Base-by-base conservation (phyloP, 2,329 filamentous ascomycete genomes). In the Rosellinia necatrix region DNA sequence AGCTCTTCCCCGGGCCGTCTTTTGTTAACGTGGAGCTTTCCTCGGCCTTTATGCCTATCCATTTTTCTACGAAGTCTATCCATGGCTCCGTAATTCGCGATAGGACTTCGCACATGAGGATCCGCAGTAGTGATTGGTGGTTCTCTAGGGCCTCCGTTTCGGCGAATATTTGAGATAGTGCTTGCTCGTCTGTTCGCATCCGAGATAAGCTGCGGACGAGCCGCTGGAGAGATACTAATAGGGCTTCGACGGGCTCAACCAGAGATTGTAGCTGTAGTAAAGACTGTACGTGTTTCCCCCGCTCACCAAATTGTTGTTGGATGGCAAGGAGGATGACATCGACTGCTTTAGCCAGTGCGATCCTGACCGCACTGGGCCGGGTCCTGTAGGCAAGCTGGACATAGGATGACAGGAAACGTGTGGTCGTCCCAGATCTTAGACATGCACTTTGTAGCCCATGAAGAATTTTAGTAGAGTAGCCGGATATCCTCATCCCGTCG, bases 41-140 rank as follows among this genome's bases (percentile, higher is more conserved):
- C 62, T 89, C 85, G 2, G 77, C 74, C 57, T 77, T 80, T 9
- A 90, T 80, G 0, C 91, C 91, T 57, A 92, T 84, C 90, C 90
- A 94, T 66, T 87, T 84, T 62, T 88, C 82, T 6, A 89, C 76
- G 48, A 87, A 81, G 49, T 85, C 80, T 7, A 89, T 74, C 83
- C 87, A 92, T 0, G 88, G 88, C 24, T 74, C 73, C 1, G 84
- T 84, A 1, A 88, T 84, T 34, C 81, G 77, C 40, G 78, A 76
- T 13, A 94, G 71, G 0, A 93, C 78, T 59, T 91, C 84, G 13
- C 86, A 81, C 66, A 91, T 81, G 27, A 90, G 80, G 19, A 82
- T 78, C 17, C 83, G 81, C 19, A 92, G 72, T 55, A 84, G 81
- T 10, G 76, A 75, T 46, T 85, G 83, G 27, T 81, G 80, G 61